phyloP scores from a whole-genome alignment of 2,329 filamentous ascomycete genomes.

The Paecilomyces dactylethromorphus region DNA sequence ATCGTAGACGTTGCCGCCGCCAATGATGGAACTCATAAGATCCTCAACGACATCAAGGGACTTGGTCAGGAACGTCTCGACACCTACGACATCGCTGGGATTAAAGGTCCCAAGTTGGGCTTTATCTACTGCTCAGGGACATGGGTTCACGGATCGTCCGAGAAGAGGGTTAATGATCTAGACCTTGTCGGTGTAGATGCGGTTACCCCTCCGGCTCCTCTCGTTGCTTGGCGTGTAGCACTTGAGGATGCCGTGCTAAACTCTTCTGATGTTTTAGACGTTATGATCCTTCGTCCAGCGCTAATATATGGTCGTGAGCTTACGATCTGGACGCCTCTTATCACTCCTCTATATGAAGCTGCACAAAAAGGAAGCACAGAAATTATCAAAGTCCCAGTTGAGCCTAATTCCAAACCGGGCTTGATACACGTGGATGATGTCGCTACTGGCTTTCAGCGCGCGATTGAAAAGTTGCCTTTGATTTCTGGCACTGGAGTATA shows the following conservation, averaged over 20 bases:
- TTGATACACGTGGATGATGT: constrained; percentile 35
- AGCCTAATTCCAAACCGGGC: constrained; percentile 13
- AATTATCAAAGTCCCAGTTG: constrained; percentile 14
- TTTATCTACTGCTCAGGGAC: constrained; percentile 32
- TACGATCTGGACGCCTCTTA: constrained; percentile 21
- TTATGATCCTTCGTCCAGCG: constrained; percentile 25
- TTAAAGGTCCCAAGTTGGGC: constrained; percentile 26
- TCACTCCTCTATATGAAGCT: constrained; percentile 19
- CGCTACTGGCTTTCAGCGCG: constrained; percentile 23
- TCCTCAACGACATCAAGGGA: constrained; percentile 11
- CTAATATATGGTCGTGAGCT: constrained; percentile 30
- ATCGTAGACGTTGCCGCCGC: constrained; percentile 27
- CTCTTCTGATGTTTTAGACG: constrained; percentile 22
- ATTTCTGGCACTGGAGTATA: constrained; percentile 20
- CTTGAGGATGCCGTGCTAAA: constrained; percentile 27
- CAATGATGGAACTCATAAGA: constrained; percentile 11
- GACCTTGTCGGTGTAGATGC: constrained; percentile 16
- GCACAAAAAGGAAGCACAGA: constrained; percentile 9
- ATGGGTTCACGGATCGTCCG: constrained; percentile 31
- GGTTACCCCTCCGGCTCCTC: constrained; percentile 11
- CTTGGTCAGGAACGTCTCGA: constrained; percentile 13
- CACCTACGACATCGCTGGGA: constrained; percentile 11
- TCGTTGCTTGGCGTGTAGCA: constrained; percentile 24
- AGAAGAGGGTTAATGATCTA: constrained; percentile 21
- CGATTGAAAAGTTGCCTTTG: constrained; percentile 24